phyloP scores from a whole-genome alignment of 306 rosid species.

The Chamaecrista fasciculata region DNA sequence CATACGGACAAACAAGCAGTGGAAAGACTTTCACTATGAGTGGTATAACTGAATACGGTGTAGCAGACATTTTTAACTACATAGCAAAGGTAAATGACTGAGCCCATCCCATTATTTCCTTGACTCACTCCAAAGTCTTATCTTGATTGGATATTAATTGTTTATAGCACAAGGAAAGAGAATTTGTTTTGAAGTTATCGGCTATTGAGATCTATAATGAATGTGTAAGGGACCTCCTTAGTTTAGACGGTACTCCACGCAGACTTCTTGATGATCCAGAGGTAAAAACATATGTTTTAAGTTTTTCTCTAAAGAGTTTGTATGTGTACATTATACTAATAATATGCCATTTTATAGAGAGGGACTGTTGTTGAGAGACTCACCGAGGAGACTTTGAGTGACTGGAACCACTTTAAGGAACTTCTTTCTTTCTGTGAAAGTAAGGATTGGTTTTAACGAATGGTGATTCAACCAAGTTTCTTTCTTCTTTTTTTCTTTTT shows the following conservation, averaged over 20 bases:
- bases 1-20: conserved; percentile 98
- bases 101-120: conserved; percentile 7
- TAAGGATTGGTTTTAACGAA: conserved; percentile 36
- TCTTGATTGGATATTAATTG: conserved; percentile 28
- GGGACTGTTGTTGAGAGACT: conserved; percentile 93
- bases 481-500: conserved; percentile 14
- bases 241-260: conserved; percentile 67
- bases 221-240: conserved; percentile 94
- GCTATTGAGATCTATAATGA: conserved; percentile 96
- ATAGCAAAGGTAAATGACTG: conserved; percentile 54
- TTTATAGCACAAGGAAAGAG: conserved; percentile 76
- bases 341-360: conserved; percentile 52
- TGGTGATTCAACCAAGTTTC: conserved; percentile 18
- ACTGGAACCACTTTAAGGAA: conserved; percentile 80
- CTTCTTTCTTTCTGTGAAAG: conserved; percentile 84
- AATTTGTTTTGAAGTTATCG: conserved; percentile 73
- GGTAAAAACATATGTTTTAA: conserved; percentile 50
- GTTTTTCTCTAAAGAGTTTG: neutral
- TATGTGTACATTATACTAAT: conserved; percentile 24
- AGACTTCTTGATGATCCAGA: conserved; percentile 98
- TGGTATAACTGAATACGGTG: conserved; percentile 70
- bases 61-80: conserved; percentile 69
- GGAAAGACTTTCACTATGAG: conserved; percentile 93
- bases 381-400: conserved; percentile 69
- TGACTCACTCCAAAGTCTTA: conserved; percentile 22